These are phyloP conservation scores for Colletotrichum sp. DNA, from an alignment of 2,329 filamentous ascomycete species.

Conservation along the genomic window DNA sequence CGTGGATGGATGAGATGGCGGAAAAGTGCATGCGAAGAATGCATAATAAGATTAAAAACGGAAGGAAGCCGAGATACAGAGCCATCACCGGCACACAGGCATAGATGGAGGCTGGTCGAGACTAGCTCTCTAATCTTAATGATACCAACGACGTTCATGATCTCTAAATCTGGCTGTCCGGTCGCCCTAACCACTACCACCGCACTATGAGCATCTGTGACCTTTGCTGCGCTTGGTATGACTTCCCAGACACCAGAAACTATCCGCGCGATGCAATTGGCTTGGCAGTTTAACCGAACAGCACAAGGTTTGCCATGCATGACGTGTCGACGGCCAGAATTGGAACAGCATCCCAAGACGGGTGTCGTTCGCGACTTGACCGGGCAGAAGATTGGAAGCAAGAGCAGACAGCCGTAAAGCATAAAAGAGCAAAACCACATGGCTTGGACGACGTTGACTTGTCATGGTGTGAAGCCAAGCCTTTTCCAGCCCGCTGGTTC, in stretches of 20 bases:
- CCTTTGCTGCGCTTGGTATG: background rate
- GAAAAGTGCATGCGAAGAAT: background rate
- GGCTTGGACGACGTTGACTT: background rate
- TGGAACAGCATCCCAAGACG: background rate
- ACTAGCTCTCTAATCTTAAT: slow-evolving; percentile 6
- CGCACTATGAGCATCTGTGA: background rate
- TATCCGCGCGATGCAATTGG: background rate
- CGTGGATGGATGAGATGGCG: background rate
- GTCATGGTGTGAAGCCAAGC: background rate
- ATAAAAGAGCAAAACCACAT: background rate
- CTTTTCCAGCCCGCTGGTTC: background rate
- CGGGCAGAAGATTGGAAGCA: background rate
- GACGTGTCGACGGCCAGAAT: background rate
- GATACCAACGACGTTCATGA: slow-evolving; percentile 13
- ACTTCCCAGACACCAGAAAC: background rate
- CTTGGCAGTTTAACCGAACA: background rate
- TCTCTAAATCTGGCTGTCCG: background rate
- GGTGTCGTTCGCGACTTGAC: background rate
- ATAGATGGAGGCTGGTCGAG: background rate
- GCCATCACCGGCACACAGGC: background rate
- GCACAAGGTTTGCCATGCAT: background rate
- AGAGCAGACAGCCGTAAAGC: background rate
- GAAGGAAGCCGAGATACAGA: background rate
- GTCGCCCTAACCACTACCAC: background rate
- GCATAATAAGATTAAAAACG: background rate